Base-by-base conservation (phyloP, 352 stramenopile genomes). In the Pythium myriotylum region DNA sequence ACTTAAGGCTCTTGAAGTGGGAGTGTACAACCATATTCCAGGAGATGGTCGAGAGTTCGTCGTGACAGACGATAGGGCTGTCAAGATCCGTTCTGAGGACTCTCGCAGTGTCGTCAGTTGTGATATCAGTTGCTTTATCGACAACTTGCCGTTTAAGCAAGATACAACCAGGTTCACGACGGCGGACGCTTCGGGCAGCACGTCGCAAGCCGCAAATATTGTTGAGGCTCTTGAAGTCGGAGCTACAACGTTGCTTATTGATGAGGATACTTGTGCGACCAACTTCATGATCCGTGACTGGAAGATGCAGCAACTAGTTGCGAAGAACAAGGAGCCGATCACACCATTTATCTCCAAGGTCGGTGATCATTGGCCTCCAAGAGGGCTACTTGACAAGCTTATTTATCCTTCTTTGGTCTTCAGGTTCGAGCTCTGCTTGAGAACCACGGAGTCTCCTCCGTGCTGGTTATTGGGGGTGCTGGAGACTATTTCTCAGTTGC, bases 221-320 rank as follows among this genome's bases (percentile, higher is more conserved):
- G 77, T 98, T 20, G 97, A 99, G 65, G 88, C 89, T 16, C 74
- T 97, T 10, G 89, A 96, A 67, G 79, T 96, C 41, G 96, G 95
- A 46, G 85, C 94, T 1, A 93, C 92, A 19, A 97, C 88, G 35
- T 71, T 99, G 27, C 74, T 99, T 6, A 92, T 99, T 35, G 97
- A 99, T 64, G 97, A 99, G 72, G 97, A 99, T 76, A 98, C 97
- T 2, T 98, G 89, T 62, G 96, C 96, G 3, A 98, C 95, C 22
- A 99, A 99, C 68, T 99, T 99, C 59, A 99, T 99, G 96, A 98
- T 98, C 51, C 86, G 97, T 23, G 97, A 99, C 73, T 87, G 91
- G 68, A 97, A 98, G 72, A 99, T 99, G 96, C 94, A 98, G 77
- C 81, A 97, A 61, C 79, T 99, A 6, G 96, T 99, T 1, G 76